Conservation (phyloP, 2,329 filamentous ascomycete genomes). For the Aspergillus fumigatus region DNA sequence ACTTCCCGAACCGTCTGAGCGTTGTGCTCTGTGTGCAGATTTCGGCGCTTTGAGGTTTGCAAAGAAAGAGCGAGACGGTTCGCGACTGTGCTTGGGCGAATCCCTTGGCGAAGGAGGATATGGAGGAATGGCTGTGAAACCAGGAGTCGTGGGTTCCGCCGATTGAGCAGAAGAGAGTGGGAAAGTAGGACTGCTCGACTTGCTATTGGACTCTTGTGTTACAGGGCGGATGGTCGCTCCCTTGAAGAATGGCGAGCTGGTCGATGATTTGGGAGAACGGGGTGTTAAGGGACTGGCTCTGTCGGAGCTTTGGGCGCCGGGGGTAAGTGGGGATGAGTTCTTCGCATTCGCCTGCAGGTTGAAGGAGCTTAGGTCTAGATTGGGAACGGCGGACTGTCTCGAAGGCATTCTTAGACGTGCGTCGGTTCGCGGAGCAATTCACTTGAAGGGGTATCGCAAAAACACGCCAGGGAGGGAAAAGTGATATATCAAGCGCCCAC, state of each 20-base stretch:
- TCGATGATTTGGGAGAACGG: slow-evolving; percentile 35
- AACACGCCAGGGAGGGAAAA: slow-evolving; percentile 1
- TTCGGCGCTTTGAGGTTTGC: slow-evolving; percentile 45
- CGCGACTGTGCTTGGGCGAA: slow-evolving; percentile 38
- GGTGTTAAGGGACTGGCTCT: slow-evolving; percentile 33
- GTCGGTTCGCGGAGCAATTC: slow-evolving; percentile 6
- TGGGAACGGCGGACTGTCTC: slow-evolving; percentile 33
- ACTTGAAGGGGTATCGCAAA: neutral
- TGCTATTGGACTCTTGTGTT: slow-evolving; percentile 31
- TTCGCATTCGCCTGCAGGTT: slow-evolving; percentile 27
- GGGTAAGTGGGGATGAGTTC: slow-evolving; percentile 30
- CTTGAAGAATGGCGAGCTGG: slow-evolving; percentile 34
- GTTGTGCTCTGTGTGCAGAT: slow-evolving; percentile 39
- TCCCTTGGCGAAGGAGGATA: slow-evolving; percentile 42
- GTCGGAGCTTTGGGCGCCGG: slow-evolving; percentile 33
- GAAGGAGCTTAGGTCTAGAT: slow-evolving; percentile 34
- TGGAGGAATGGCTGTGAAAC: slow-evolving; percentile 43
- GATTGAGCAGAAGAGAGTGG: slow-evolving; percentile 25
- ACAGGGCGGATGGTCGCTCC: slow-evolving; percentile 40
- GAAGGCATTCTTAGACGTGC: slow-evolving; percentile 30
- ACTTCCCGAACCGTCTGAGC: slow-evolving; percentile 37
- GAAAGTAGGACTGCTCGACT: slow-evolving; percentile 24
- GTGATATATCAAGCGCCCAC: slow-evolving; percentile 1
- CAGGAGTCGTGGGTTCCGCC: slow-evolving; percentile 35
- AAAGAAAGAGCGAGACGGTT: slow-evolving; percentile 45